phyloP scores from a whole-genome alignment of 73 alveolate species.

The Stentor roeselii region DNA sequence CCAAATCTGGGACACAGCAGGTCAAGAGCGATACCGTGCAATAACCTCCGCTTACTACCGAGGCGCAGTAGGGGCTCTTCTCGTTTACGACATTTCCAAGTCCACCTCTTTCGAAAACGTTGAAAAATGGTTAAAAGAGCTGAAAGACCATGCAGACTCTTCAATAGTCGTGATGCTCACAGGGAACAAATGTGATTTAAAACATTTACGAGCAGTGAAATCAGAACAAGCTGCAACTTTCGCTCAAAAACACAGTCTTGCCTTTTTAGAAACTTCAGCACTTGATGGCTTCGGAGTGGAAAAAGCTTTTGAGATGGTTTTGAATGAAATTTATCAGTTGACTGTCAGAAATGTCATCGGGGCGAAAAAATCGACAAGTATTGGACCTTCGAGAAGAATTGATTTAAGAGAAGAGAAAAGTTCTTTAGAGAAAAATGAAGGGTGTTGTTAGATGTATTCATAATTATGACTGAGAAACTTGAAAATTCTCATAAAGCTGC shows the following conservation, averaged over 20 bases:
- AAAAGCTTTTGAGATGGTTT: background rate
- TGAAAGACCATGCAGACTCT: slow-evolving; percentile 2
- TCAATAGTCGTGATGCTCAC: background rate
- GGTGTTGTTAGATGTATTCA: no score
- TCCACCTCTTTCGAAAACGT: background rate
- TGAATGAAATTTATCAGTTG: background rate
- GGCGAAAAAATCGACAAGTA: no score
- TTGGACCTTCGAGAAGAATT: no score
- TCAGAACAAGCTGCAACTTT: background rate
- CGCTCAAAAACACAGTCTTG: background rate
- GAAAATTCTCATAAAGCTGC: no score
- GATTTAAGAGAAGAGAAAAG: no score
- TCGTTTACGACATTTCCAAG: slow-evolving; percentile 32
- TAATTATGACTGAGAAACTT: no score
- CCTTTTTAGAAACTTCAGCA: background rate
- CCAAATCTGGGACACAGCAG: slow-evolving; percentile 47
- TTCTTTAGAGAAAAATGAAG: no score
- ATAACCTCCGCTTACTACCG: slow-evolving; percentile 37
- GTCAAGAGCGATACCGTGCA: slow-evolving; percentile 38
- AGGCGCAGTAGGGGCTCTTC: slow-evolving; percentile 37
- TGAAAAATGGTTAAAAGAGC: background rate
- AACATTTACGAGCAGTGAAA: slow-evolving; percentile 1
- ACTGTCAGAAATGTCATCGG: no score
- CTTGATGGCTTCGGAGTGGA: background rate
- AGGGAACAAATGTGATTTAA: background rate